Base-by-base conservation (phyloP, 345 rosid genomes). In the Kandelia obovata region DNA sequence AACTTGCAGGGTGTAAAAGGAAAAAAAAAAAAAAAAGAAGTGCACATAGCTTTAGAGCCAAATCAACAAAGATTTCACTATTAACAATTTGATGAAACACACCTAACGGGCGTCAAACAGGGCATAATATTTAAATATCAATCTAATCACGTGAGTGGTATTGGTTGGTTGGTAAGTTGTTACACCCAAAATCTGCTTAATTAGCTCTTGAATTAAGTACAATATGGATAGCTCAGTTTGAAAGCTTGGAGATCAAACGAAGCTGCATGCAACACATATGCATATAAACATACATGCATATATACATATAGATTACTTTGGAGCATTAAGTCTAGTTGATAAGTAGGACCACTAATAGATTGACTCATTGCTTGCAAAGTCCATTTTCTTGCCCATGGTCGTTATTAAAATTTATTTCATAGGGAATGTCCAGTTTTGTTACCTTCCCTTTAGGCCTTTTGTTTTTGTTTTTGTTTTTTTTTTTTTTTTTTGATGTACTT, bases 281-380 rank as follows among this genome's bases (percentile, higher is more conserved):
- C 10, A 39, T 9, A 37, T 15, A 37, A 11, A 39, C 47, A 11
- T 39, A 43, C 47, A 11, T 43, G 11, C 15, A 43, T 11, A 10
- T 17, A 43, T 13, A 43, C 17, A 43, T 43, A 9, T 6, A 10
- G 9, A 43, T 13, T 10, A 11, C 16, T 43, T 43, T 10, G 16
- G 47, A 43, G 47, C 47, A 43, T 37, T 28, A 62, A 49, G 16
- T 25, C 4, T 58, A 20, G 57, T 27, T 26, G 61, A 74, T 53
- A 20, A 31, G 77, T 21, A 67, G 61, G 71, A 17, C 71, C 67
- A 58, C 25, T 58, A 13, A 7, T 1, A 53, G 57, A 28, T 37
- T 66, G 37, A 51, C 39, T 23, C 39, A 62, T 11, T 62, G 52
- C n/a, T 0, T 31, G 52, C 0, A 28, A 28, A 65, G 25, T 58